Conservation (phyloP, 2,329 filamentous ascomycete genomes). For the Hypoxylon sp. region DNA sequence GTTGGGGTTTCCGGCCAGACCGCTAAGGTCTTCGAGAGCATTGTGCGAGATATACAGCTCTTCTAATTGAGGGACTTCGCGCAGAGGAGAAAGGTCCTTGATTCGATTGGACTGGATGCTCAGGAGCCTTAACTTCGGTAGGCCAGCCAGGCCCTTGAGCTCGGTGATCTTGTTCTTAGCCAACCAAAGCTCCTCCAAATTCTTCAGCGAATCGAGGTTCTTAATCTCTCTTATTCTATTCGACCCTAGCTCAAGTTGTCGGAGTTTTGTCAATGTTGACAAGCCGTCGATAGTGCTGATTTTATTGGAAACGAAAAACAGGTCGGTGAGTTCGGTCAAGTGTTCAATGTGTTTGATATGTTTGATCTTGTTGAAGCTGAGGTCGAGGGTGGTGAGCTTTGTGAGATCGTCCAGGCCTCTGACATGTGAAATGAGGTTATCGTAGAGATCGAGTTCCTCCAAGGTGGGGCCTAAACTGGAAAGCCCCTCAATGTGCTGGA, state of each 20-base stretch:
- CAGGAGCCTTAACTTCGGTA: slow-evolving; percentile 86
- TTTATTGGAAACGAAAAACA: slow-evolving; percentile 96
- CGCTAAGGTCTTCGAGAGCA: slow-evolving; percentile 81
- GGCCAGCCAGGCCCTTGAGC: slow-evolving; percentile 80
- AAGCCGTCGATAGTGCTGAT: slow-evolving; percentile 90
- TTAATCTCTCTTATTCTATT: slow-evolving; percentile 92
- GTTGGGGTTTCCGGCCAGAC: slow-evolving; percentile 76
- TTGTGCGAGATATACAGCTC: slow-evolving; percentile 98
- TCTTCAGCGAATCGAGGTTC: slow-evolving; percentile 82
- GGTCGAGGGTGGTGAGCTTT: slow-evolving; percentile 83
- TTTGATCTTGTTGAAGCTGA: slow-evolving; percentile 99
- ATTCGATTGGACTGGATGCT: slow-evolving; percentile 97
- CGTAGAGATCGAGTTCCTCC: slow-evolving; percentile 92
- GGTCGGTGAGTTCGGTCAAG: slow-evolving; percentile 81
- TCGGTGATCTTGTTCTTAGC: slow-evolving; percentile 97
- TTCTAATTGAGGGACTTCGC: slow-evolving; percentile 81
- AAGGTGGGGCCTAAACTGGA: slow-evolving; percentile 75
- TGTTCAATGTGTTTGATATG: slow-evolving; percentile 92
- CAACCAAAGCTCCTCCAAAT: slow-evolving; percentile 90
- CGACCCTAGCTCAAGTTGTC: slow-evolving; percentile 90
- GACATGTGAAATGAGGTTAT: slow-evolving; percentile 93
- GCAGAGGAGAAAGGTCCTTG: slow-evolving; percentile 80
- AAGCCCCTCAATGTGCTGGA: slow-evolving; percentile 84
- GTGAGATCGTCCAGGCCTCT: slow-evolving; percentile 84
- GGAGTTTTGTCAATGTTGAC: slow-evolving; percentile 79